Percentiles rank a stretch among this genome's conserved stretches.
phyloP scores from a whole-genome alignment of 768 basidiomycete species.

The Leccinum rimulosum region DNA sequence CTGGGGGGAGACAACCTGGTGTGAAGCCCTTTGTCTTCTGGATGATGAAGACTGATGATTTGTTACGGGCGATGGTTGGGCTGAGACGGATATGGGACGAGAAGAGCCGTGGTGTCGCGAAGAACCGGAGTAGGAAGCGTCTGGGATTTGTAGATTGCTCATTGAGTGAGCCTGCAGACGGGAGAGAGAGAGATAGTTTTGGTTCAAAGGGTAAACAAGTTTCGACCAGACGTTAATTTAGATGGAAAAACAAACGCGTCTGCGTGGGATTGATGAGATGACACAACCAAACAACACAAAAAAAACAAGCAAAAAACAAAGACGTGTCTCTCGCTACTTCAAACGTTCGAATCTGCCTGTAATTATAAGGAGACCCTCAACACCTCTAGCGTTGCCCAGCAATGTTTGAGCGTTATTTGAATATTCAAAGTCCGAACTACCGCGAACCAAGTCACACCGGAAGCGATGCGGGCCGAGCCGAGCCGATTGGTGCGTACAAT shows the following conservation, averaged over 20 bases:
- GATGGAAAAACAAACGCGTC: slow-evolving; percentile 26
- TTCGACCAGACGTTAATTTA: slow-evolving; percentile 6
- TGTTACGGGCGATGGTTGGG: slow-evolving; percentile 47
- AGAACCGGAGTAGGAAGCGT: slow-evolving; percentile 41
- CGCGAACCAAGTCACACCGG: slow-evolving; percentile 17
- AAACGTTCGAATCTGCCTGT: too few species aligned
- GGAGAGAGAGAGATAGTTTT: neutral
- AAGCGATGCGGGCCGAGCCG: slow-evolving; percentile 22
- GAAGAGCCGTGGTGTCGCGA: slow-evolving; percentile 41
- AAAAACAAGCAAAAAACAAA: slow-evolving; percentile 8
- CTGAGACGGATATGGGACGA: slow-evolving; percentile 60
- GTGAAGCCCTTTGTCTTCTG: slow-evolving; percentile 70
- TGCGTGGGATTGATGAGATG: slow-evolving; percentile 17
- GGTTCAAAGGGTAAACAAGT: slow-evolving; percentile 1
- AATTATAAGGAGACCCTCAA: neutral
- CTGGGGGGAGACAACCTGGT: slow-evolving; percentile 60
- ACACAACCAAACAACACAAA: slow-evolving; percentile 4
- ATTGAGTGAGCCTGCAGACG: slow-evolving; percentile 13
- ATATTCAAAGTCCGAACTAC: slow-evolving; percentile 15
- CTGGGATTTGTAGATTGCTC: slow-evolving; percentile 45
- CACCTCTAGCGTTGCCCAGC: neutral
- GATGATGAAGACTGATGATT: slow-evolving; percentile 40
- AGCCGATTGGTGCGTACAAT: neutral
- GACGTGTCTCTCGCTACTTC: too few species aligned
- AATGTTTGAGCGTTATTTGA: slow-evolving; percentile 13